Base-by-base conservation (phyloP, 345 rosid species). In the Euphorbia tirucalli region DNA sequence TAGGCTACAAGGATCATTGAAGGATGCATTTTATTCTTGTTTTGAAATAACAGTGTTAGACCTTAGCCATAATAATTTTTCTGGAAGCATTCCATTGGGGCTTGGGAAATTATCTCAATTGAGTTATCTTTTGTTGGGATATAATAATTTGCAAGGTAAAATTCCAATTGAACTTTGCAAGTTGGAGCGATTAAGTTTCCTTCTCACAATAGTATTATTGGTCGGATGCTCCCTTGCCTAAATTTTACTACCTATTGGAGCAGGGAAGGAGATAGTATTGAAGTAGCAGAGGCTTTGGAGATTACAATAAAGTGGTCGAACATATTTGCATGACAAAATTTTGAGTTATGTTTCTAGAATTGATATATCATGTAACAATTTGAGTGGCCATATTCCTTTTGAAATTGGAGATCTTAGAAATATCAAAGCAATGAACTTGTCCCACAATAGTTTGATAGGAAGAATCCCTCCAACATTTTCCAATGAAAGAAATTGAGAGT, bases 341-440 rank as follows among this genome's bases (percentile, higher is more conserved):
- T 25, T 54, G 16, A 11, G 9, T 0, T 19, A 57, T 5, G 21
- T 79, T 86, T 73, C 66, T 7, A 82, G 83, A 54, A 2, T 82
- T 1, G 86, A 86, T 65, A 22, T 86, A 10, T 84, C 86, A 1
- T 27, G 16, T 0, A 86, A 86, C 13, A 77, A 81, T 24, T 65
- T 84, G 0, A 56, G 30, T 0, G 83, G 85, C 10, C 25, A 64
- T 1, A n/a, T n/a, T n/a, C n/a, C n/a, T n/a, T n/a, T n/a, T n/a
- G n/a, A n/a, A n/a, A n/a, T n/a, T n/a, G n/a, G n/a, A n/a, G n/a
- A n/a, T n/a, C n/a, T n/a, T n/a, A n/a, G n/a, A n/a, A n/a, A n/a
- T n/a, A n/a, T n/a, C n/a, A n/a, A n/a, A n/a, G n/a, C n/a, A n/a
- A n/a, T n/a, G n/a, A n/a, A n/a, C n/a, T n/a, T n/a, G n/a, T n/a